A percentile compares a stretch with the other conserved stretches of the same genome.
These are phyloP conservation scores for Helminthosporium solani DNA, from an alignment of 2,329 filamentous ascomycete species.

Conservation along the genomic window DNA sequence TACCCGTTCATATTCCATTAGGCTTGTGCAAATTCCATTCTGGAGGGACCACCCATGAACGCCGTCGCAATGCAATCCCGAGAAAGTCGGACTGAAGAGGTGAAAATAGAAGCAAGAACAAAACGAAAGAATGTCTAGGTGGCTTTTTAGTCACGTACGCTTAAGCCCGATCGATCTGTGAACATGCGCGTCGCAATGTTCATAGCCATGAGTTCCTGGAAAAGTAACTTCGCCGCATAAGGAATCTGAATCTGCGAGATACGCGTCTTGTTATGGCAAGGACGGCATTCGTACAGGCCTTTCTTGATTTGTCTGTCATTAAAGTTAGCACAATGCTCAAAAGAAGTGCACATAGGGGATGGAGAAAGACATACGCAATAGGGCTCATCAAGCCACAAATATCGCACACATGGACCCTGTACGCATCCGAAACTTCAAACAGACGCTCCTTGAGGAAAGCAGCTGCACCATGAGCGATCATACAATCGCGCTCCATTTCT, in stretches of 20 bases:
- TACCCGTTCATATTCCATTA: neutral
- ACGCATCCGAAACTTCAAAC: conserved; percentile 96
- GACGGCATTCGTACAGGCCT: conserved; percentile 92
- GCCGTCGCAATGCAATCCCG: conserved; percentile 10
- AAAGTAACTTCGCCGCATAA: conserved; percentile 95
- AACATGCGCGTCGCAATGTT: conserved; percentile 98
- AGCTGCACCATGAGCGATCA: conserved; percentile 99
- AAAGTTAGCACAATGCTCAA: conserved; percentile 18
- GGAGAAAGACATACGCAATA: conserved; percentile 78
- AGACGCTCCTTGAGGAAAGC: conserved; percentile 96
- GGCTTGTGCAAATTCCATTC: neutral
- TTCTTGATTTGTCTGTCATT: conserved; percentile 78
- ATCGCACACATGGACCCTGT: conserved; percentile 97
- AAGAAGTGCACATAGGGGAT: neutral
- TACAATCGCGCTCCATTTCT: conserved; percentile 99
- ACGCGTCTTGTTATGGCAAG: conserved; percentile 98
- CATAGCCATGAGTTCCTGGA: conserved; percentile 98
- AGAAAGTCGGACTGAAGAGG: neutral
- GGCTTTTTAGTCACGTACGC: conserved; percentile 54
- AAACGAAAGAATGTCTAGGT: neutral
- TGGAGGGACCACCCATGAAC: conserved; percentile 2
- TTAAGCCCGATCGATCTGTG: conserved; percentile 77
- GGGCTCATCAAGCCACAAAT: conserved; percentile 99
- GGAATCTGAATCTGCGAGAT: conserved; percentile 98
- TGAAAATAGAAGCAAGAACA: neutral